phyloP scores from a whole-genome alignment of 2,329 filamentous ascomycete genomes.

The Aspergillus tamarii region DNA sequence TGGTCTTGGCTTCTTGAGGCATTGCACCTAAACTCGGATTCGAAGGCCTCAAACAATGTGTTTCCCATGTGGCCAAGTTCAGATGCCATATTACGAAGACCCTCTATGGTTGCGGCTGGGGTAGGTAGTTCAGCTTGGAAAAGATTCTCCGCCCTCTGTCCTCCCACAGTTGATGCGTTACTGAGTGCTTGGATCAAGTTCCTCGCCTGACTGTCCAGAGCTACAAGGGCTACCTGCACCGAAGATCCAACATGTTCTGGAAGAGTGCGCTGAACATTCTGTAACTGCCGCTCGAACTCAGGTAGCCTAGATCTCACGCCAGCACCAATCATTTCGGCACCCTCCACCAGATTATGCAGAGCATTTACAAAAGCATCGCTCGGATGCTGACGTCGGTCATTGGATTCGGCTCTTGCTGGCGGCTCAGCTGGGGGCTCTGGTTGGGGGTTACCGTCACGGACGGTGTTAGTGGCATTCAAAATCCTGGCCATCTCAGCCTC shows the following conservation, averaged over 20 bases:
- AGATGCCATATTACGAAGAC: constrained; percentile 44
- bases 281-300: constrained; percentile 42
- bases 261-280: constrained; percentile 38
- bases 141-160: constrained; percentile 40
- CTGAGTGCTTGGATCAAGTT: constrained; percentile 41
- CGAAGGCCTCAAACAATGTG: constrained; percentile 42
- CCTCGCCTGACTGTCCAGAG: constrained; percentile 42
- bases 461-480: constrained; percentile 26
- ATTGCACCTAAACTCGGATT: constrained; percentile 36
- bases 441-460: constrained; percentile 15
- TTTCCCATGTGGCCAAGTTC: constrained; percentile 45
- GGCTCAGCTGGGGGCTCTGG: constrained; percentile 17
- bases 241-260: constrained; percentile 41
- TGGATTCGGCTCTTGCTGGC: constrained; percentile 14
- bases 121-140: constrained; percentile 40
- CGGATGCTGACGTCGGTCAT: constrained; percentile 25
- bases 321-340: constrained; percentile 39
- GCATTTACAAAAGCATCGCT: constrained; percentile 38
- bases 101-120: constrained; percentile 40
- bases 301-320: constrained; percentile 41
- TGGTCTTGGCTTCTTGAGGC: constrained; percentile 14
- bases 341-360: constrained; percentile 37
- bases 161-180: constrained; percentile 39
- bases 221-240: constrained; percentile 39
- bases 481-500: constrained; percentile 44